Evolutionary conservation across 768 basidiomycete genomes (phyloP).

Genomic region (Podaxis pistillaris): DNA sequence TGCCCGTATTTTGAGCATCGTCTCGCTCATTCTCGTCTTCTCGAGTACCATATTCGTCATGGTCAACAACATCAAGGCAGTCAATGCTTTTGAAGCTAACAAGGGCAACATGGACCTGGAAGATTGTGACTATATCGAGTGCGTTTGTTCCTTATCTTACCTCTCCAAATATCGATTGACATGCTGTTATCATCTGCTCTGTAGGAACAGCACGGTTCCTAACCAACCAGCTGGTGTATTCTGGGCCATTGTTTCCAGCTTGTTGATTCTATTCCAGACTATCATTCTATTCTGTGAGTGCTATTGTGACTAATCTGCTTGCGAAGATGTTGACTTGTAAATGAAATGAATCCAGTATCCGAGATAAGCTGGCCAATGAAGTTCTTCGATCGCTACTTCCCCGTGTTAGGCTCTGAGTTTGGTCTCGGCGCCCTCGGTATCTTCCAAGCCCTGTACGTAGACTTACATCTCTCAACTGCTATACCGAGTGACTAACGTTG

Average conservation of each 20-base stretch:
- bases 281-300: slow-evolving; percentile 65
- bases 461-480: neutral
- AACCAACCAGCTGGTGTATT: slow-evolving; percentile 91
- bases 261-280: slow-evolving; percentile 83
- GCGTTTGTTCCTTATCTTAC: slow-evolving; percentile 22
- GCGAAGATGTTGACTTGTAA: neutral
- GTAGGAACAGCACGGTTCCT: slow-evolving; percentile 79
- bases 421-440: slow-evolving; percentile 87
- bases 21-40: slow-evolving; percentile 80
- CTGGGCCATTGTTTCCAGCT: slow-evolving; percentile 83
- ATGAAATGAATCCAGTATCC: slow-evolving; percentile 41
- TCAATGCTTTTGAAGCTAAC: slow-evolving; percentile 60
- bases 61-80: slow-evolving; percentile 73
- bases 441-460: slow-evolving; percentile 74
- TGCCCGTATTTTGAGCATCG: slow-evolving; percentile 71
- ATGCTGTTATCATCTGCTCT: neutral
- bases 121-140: slow-evolving; percentile 84
- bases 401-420: slow-evolving; percentile 83
- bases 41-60: slow-evolving; percentile 71
- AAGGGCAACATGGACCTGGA: slow-evolving; percentile 33
- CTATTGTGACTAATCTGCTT: neutral
- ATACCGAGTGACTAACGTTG: neutral
- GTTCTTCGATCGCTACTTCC: slow-evolving; percentile 88
- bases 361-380: slow-evolving; percentile 75
- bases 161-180: neutral